phyloP scores from a whole-genome alignment of 2,329 filamentous ascomycete genomes.

The Penicillium polonicum region DNA sequence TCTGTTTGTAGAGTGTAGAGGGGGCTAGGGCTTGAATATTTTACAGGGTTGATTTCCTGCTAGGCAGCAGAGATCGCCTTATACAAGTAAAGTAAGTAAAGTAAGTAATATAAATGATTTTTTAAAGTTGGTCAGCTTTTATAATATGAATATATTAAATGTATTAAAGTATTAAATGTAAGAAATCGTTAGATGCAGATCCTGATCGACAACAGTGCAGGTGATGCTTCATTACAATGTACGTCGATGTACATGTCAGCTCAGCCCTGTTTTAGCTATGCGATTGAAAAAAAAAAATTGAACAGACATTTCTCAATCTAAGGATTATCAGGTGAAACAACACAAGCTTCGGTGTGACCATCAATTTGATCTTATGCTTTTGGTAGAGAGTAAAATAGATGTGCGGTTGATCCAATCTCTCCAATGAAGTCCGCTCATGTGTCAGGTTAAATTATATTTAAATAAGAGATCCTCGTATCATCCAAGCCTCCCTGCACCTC shows the following conservation, averaged over 20 bases:
- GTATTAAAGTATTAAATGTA: not conserved
- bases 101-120: not conserved
- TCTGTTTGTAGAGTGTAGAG: constrained; percentile 6
- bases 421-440: not conserved
- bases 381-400: not conserved
- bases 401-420: not conserved
- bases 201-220: constrained; percentile 23
- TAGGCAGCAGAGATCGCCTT: constrained; percentile 15
- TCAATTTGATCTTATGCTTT: not conserved
- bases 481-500: constrained; percentile 10
- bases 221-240: constrained; percentile 17
- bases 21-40: too few species aligned
- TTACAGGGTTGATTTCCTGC: not conserved
- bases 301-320: too few species aligned
- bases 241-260: constrained; percentile 15
- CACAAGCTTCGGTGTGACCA: not conserved
- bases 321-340: not conserved
- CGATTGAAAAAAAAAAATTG: too few species aligned
- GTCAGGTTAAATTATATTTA: not conserved
- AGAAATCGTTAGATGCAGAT: constrained; percentile 7
- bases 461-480: constrained; percentile 4
- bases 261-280: constrained; percentile 15
- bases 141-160: not conserved
- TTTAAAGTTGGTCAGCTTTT: not conserved
- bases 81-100: not conserved